These are phyloP conservation scores for Gliomastix tumulicola DNA, from an alignment of 2,329 filamentous ascomycete genomes.

Conservation along the genomic window DNA sequence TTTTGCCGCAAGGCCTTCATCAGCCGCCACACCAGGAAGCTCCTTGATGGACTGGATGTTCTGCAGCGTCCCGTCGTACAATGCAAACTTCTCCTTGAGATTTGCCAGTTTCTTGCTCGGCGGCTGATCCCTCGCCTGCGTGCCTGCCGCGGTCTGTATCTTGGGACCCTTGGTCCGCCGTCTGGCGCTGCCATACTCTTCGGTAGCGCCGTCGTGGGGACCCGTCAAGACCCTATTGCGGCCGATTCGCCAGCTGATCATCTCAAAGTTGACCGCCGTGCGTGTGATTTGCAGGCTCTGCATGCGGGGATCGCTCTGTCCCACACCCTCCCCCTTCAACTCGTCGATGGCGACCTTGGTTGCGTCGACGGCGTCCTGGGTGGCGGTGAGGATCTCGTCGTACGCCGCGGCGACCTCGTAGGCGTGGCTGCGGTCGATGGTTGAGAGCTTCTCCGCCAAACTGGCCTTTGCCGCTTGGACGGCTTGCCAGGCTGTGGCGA, in stretches of 20 bases:
- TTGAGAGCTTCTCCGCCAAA: conserved; percentile 39
- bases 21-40: conserved; percentile 81
- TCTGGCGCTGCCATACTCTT: conserved; percentile 40
- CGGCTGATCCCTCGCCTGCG: conserved; percentile 54
- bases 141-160: conserved; percentile 20
- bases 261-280: conserved; percentile 87
- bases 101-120: conserved; percentile 70
- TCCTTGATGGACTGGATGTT: conserved; percentile 87
- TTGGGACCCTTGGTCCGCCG: conserved; percentile 45
- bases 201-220: conserved; percentile 65
- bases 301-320: conserved; percentile 79
- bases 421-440: conserved; percentile 33
- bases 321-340: conserved; percentile 72
- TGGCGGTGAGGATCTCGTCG: conserved; percentile 82
- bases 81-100: conserved; percentile 76
- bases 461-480: conserved; percentile 49
- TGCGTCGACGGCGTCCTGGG: conserved; percentile 89
- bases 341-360: conserved; percentile 93
- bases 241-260: conserved; percentile 91
- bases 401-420: conserved; percentile 79
- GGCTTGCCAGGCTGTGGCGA: conserved; percentile 73
- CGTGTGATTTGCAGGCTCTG: conserved; percentile 88
- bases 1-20: conserved; percentile 67
- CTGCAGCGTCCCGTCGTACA: conserved; percentile 88
- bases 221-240: conserved; percentile 86